Conservation (phyloP, 208 protist species). For the Leishmania arabica region DNA sequence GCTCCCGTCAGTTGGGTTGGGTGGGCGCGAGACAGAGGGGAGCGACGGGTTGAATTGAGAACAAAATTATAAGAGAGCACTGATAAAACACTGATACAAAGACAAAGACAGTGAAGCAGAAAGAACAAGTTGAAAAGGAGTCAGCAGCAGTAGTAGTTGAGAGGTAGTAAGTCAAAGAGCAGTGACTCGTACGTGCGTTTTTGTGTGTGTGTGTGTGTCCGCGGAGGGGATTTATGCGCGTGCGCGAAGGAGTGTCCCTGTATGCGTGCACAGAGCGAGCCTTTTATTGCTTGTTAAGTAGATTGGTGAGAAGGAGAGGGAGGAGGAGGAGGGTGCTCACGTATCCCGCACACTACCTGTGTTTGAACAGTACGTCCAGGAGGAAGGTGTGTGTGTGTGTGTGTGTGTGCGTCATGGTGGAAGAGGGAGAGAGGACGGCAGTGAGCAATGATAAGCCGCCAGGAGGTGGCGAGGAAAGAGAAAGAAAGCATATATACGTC, state of each 20-base stretch:
- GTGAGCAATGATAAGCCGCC: background rate
- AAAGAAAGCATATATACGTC: background rate
- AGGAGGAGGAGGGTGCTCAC: background rate
- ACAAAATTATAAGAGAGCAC: background rate
- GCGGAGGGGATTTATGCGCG: background rate
- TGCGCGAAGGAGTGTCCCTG: background rate
- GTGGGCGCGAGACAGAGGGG: background rate
- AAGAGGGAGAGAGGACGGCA: background rate
- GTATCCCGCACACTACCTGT: slow-evolving; percentile 1
- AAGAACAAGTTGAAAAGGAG: background rate
- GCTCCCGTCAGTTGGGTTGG: background rate
- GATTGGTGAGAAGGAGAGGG: background rate
- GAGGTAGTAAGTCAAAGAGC: background rate
- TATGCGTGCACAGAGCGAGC: background rate
- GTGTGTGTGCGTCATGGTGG: background rate
- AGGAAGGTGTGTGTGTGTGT: background rate
- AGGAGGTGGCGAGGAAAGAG: background rate
- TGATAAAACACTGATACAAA: background rate
- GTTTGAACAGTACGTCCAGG: background rate
- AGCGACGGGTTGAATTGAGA: background rate
- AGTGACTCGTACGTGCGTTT: background rate
- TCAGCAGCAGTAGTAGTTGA: background rate
- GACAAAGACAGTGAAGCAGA: slow-evolving; percentile 4
- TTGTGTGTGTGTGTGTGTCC: background rate
- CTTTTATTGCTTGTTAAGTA: background rate